A percentile compares a stretch with the other conserved stretches of the same genome.
Conservation (phyloP, 805 yeast genomes). For the Diddensiella santjacobensis region DNA sequence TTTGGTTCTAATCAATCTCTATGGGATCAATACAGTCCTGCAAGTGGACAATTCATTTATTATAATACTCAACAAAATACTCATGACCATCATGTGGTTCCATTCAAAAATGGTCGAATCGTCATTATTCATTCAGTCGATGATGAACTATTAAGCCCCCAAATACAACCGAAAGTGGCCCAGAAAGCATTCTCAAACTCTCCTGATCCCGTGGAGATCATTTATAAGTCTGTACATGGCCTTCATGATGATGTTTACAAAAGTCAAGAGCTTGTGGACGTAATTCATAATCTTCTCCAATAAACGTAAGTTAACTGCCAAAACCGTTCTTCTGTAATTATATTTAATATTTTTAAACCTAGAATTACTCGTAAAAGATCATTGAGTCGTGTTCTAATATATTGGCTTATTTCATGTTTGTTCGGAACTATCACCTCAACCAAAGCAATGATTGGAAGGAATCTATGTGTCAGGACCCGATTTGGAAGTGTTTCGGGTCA, state of each 20-base stretch:
- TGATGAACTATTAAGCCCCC: constrained; percentile 60
- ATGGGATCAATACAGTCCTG: constrained; percentile 28
- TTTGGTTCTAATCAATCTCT: constrained; percentile 37
- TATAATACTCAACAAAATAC: too few species aligned
- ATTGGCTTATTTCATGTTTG: too few species aligned
- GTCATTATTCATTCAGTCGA: constrained; percentile 54
- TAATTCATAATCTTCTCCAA: constrained; percentile 7
- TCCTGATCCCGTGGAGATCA: constrained; percentile 34
- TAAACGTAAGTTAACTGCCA: too few species aligned
- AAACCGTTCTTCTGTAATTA: too few species aligned
- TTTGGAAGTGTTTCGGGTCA: too few species aligned
- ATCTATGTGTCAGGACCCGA: too few species aligned
- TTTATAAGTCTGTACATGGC: constrained; percentile 37
- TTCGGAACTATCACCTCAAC: too few species aligned
- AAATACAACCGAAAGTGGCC: constrained; percentile 14
- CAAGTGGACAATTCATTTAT: constrained; percentile 8
- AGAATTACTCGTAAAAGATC: too few species aligned
- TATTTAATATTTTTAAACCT: too few species aligned
- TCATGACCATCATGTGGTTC: background rate
- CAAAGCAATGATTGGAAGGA: too few species aligned
- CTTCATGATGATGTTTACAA: constrained; percentile 62
- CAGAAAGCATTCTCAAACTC: constrained; percentile 11
- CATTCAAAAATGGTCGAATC: constrained; percentile 21
- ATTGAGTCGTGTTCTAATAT: too few species aligned
- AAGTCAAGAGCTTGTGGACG: constrained; percentile 37